Percentiles rank a stretch among this genome's conserved stretches.
Evolutionary conservation across 176 grass and related monocot species (phyloP).

Genomic region (Eremochloa ophiuroides): DNA sequence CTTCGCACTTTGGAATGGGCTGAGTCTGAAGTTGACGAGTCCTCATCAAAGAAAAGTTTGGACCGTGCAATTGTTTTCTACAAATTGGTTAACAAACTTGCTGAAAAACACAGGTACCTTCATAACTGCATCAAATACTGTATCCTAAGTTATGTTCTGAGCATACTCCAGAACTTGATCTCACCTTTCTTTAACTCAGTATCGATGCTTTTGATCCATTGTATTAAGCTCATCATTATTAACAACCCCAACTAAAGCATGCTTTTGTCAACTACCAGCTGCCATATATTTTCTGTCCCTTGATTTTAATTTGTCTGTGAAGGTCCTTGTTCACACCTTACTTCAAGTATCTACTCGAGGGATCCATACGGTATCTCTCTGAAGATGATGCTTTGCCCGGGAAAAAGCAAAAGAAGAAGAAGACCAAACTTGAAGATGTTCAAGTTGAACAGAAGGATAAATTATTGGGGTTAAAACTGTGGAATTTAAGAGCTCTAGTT

Average conservation of each 20-base stretch:
- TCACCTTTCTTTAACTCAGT: not conserved
- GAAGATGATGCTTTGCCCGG: conserved; percentile 38
- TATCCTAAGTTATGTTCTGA: not conserved
- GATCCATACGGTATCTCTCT: conserved; percentile 61
- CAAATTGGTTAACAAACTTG: conserved; percentile 74
- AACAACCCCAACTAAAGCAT: conserved; percentile 5
- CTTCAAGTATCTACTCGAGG: conserved; percentile 87
- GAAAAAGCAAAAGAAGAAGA: conserved; percentile 55
- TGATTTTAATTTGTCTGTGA: conserved; percentile 26
- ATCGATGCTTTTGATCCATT: not conserved
- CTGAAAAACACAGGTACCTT: conserved; percentile 73
- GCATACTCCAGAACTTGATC: not conserved
- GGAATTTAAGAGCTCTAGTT: conserved; percentile 77
- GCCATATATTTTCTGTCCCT: not conserved
- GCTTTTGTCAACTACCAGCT: not conserved
- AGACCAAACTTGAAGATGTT: conserved; percentile 48
- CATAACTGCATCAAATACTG: not conserved
- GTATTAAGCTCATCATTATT: not conserved
- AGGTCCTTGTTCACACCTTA: conserved; percentile 96
- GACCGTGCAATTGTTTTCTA: conserved; percentile 84
- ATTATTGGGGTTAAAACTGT: conserved; percentile 43
- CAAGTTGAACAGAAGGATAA: conserved; percentile 35
- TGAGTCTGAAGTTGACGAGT: conserved; percentile 68
- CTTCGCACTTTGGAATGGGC: conserved; percentile 84
- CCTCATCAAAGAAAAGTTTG: conserved; percentile 53